Conservation (phyloP, 345 rosid genomes). For the Syzygium aromaticum region DNA sequence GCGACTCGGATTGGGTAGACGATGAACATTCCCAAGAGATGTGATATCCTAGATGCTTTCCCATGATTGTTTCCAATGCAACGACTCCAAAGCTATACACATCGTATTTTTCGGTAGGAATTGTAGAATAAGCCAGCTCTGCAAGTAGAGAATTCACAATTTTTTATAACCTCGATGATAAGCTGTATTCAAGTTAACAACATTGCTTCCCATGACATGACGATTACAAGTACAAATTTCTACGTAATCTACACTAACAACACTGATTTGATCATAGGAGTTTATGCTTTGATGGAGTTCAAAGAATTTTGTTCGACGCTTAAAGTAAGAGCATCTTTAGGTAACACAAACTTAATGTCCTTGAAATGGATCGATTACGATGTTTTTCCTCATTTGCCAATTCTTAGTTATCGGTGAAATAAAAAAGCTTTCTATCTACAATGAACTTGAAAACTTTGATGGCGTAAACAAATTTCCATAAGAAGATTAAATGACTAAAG, state of each 20-base stretch:
- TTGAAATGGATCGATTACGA: background rate
- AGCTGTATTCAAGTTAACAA: background rate
- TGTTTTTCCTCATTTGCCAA: background rate
- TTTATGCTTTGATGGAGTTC: background rate
- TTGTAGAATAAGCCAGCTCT: rapidly evolving
- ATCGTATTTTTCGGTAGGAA: background rate
- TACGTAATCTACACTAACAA: background rate
- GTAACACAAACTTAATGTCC: background rate
- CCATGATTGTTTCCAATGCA: background rate
- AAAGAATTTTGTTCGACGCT: background rate
- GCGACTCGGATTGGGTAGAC: rapidly evolving
- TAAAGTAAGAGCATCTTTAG: background rate
- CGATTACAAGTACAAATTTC: background rate
- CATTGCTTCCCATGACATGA: background rate
- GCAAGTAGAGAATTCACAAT: rapidly evolving
- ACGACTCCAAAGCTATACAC: background rate
- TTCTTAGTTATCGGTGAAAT: background rate
- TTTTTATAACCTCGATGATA: rapidly evolving
- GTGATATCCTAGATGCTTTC: background rate
- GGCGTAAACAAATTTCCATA: background rate
- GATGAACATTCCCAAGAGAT: rapidly evolving
- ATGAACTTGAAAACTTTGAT: background rate
- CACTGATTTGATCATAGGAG: background rate
- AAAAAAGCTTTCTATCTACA: background rate
- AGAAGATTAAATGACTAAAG: background rate